phyloP scores from a whole-genome alignment of 352 stramenopile species.

The Pythium aquatile region DNA sequence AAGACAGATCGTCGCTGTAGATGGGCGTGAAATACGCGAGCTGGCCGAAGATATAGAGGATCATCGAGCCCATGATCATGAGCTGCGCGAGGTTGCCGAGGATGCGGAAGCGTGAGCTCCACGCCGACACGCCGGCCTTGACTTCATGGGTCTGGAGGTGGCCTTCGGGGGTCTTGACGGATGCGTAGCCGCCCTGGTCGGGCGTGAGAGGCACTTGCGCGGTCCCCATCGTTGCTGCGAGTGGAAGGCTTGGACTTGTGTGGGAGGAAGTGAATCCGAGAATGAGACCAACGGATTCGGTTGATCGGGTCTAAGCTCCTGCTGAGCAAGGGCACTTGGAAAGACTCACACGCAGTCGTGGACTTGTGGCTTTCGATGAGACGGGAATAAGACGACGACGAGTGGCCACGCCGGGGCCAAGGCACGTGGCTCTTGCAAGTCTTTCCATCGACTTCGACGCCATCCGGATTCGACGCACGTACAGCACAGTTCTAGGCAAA shows the following conservation, averaged over 20 bases:
- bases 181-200: conserved; percentile 9
- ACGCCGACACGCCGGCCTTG: conserved; percentile 9
- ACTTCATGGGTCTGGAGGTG: background rate
- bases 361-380: too few species aligned
- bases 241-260: background rate
- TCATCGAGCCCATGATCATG: conserved; percentile 29
- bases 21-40: conserved; percentile 27
- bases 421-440: too few species aligned
- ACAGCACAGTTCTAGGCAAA: too few species aligned
- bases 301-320: background rate
- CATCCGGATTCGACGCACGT: too few species aligned
- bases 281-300: conserved; percentile 4
- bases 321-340: too few species aligned
- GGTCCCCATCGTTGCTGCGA: background rate
- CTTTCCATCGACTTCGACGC: too few species aligned
- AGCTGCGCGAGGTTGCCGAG: conserved; percentile 31
- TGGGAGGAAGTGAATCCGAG: background rate
- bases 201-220: background rate
- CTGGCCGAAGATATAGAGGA: conserved; percentile 31
- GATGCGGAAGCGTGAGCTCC: conserved; percentile 7
- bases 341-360: too few species aligned
- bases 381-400: too few species aligned
- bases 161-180: conserved; percentile 7
- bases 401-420: too few species aligned
- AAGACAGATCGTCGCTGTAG: conserved; percentile 20